Evolutionary conservation across 352 stramenopile genomes (phyloP).

Genomic region (Phytophthora gonapodyides): DNA sequence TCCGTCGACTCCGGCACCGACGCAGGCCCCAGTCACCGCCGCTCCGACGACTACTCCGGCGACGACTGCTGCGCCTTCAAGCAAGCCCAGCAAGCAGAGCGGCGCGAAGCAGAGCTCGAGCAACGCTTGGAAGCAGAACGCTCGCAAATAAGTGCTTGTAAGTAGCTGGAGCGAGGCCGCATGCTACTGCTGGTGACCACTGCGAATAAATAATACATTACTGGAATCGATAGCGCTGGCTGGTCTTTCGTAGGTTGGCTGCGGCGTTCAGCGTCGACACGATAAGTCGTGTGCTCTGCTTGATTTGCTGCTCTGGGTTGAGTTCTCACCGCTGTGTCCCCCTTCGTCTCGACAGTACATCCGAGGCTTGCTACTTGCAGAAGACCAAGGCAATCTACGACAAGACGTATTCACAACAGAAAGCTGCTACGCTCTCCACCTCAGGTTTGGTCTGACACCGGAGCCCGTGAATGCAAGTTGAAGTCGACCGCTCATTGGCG

Average conservation of each 20-base stretch:
- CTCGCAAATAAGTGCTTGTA: conserved; percentile 9
- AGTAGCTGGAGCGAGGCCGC: conserved; percentile 2
- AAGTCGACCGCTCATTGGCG: conserved; percentile 13
- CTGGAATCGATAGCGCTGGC: conserved; percentile 8
- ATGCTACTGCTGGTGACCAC: too few species aligned
- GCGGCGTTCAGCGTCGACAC: conserved; percentile 75
- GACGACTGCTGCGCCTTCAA: not conserved
- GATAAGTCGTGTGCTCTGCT: conserved; percentile 33
- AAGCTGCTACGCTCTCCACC: conserved; percentile 3
- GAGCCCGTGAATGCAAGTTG: not conserved
- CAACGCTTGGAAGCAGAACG: conserved; percentile 10
- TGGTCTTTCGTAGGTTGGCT: conserved; percentile 51
- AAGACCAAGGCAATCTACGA: conserved; percentile 11
- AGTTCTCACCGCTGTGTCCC: too few species aligned
- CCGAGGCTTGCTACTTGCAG: conserved; percentile 22
- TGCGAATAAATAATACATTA: not conserved
- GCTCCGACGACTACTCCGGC: not conserved
- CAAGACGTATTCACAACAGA: too few species aligned
- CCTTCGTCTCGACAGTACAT: too few species aligned
- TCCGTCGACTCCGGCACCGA: not conserved
- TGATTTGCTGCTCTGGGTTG: not conserved
- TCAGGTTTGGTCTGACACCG: too few species aligned
- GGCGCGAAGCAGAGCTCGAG: conserved; percentile 8
- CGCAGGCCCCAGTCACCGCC: too few species aligned
- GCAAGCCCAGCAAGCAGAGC: conserved; percentile 9